Conservation (phyloP, 768 basidiomycete genomes). For the Rhizopogon sp. region DNA sequence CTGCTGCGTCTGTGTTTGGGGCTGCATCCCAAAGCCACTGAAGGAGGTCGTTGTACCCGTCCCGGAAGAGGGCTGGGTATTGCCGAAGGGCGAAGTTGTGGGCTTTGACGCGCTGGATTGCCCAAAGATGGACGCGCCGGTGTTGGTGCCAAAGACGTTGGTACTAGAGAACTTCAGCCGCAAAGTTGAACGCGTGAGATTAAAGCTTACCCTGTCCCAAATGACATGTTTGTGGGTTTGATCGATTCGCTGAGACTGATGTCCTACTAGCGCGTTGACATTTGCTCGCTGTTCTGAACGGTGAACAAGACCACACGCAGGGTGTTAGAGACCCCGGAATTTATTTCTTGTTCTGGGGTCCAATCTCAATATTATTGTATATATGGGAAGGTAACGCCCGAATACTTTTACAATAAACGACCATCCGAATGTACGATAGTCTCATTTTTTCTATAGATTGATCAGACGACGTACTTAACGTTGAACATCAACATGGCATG, state of each 20-base stretch:
- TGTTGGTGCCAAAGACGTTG: background rate
- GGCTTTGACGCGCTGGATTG: background rate
- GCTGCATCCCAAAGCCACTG: constrained; percentile 31
- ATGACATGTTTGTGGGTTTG: background rate
- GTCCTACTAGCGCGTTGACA: background rate
- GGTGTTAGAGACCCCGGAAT: background rate
- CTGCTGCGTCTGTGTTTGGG: constrained; percentile 18
- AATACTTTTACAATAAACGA: too few species aligned
- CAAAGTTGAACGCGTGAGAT: background rate
- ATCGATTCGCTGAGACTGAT: background rate
- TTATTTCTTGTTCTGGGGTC: too few species aligned
- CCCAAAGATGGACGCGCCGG: background rate
- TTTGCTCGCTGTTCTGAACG: background rate
- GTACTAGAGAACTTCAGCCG: background rate
- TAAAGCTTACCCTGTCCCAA: background rate
- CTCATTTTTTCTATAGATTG: background rate
- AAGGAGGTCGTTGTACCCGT: constrained; percentile 6
- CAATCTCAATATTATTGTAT: background rate
- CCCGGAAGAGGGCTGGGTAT: constrained; percentile 5
- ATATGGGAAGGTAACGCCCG: too few species aligned
- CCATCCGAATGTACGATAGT: too few species aligned
- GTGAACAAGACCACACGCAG: background rate
- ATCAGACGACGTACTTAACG: background rate
- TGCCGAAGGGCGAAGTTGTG: constrained; percentile 27
- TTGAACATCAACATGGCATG: background rate